Evolutionary conservation across 495 filamentous ascomycete species (phyloP).

Genomic region (Delitschia confertaspora): DNA sequence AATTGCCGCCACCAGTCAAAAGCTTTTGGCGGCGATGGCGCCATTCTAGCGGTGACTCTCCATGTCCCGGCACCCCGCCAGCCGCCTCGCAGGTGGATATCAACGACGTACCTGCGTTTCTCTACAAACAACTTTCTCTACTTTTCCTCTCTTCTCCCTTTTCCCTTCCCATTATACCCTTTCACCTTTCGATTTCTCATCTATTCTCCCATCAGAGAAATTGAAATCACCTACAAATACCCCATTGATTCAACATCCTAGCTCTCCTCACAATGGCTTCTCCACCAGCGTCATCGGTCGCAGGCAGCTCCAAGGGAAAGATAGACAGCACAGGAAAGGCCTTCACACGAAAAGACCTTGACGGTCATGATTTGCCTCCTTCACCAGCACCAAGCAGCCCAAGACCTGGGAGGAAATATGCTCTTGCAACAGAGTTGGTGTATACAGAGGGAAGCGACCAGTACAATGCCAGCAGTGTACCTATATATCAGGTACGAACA

Average conservation of each 20-base stretch:
- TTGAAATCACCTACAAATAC: too few species aligned
- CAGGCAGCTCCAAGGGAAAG: slow-evolving; percentile 26
- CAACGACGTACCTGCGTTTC: slow-evolving; percentile 14
- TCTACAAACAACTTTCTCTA: slow-evolving; percentile 2
- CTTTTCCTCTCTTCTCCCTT: not conserved
- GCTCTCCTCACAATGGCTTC: not conserved
- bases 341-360: slow-evolving; percentile 65
- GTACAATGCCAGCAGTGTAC: slow-evolving; percentile 88
- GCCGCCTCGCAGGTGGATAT: not conserved
- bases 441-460: slow-evolving; percentile 93
- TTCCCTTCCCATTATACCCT: not conserved
- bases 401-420: slow-evolving; percentile 72
- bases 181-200: not conserved
- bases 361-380: slow-evolving; percentile 84
- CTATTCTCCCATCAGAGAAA: too few species aligned
- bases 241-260: not conserved
- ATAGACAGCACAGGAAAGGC: slow-evolving; percentile 47
- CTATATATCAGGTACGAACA: slow-evolving; percentile 72
- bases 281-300: not conserved
- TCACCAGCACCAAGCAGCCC: slow-evolving; percentile 93
- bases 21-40: slow-evolving; percentile 10
- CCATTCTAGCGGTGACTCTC: slow-evolving; percentile 22
- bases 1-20: not conserved
- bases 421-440: slow-evolving; percentile 89
- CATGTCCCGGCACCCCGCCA: not conserved